Evolutionary conservation across 495 filamentous ascomycete genomes (phyloP), one percentile per base, ranked within the genome.

Genomic region (Neurospora tetrasperma): DNA sequence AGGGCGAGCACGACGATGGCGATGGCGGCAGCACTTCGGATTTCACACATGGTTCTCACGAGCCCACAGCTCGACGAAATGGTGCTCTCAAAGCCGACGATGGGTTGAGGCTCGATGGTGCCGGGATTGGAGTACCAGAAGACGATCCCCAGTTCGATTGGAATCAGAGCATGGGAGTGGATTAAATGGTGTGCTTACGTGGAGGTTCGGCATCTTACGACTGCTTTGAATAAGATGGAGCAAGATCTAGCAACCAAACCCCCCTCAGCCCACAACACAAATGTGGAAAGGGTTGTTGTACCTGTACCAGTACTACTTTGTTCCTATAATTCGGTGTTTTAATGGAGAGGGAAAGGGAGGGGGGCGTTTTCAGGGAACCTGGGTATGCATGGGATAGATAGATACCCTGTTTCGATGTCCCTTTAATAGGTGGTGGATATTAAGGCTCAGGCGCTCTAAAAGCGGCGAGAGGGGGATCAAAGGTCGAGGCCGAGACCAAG

Each of bases 121-220:
- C 42, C 16, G 5, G 42, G 42, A 43, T 20, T 35, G 54, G 27
- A 14, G 35, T 18, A 66, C 2, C 27, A 3, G 54, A 66, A 3
- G 14, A 66, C 27, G 54, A 66, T 16, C 14, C 54, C 31, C 35
- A 73, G 14, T 69, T 46, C 20, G 76, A 77, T 35, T 76, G 79
- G 75, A 75, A 70, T 54, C 75, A 75, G n/a, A 78, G 75, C 73
- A 75, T 75, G 77, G 81, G 80, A 38, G 81, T 83, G 59, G 81
- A 83, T 75, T 83, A 76, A 71, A 69, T 72, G 41, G 39, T 4
- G 54, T 7, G 54, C 54, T 62, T 1, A 54, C 46, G 23, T 23
- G 10, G 2, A 10, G n/a, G 5, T 6, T 20, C 23, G 10, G 20
- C 46, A 23, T 54, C 8, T 3, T 46, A 18, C 43, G 16, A 20